Evolutionary conservation across 1,284 basidiomycete species (phyloP).

Genomic region (Cryptococcus deneoformans): DNA sequence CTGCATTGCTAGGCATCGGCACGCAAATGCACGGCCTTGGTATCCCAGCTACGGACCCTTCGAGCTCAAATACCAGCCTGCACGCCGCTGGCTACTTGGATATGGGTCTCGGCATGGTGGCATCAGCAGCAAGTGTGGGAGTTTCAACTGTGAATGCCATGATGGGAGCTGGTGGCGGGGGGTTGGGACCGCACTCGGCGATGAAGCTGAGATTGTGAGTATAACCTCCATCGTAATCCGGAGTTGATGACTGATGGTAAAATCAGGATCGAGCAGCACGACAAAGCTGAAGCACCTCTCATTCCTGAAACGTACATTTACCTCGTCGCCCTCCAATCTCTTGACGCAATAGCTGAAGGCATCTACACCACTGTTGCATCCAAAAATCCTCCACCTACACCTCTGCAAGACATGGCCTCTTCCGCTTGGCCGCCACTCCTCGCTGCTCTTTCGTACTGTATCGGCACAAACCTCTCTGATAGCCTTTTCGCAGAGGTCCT

Average conservation of each 20-base stretch:
- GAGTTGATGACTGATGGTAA: neutral
- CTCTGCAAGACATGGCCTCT: constrained; percentile 73
- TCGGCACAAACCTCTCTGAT: constrained; percentile 78
- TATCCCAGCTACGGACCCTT: constrained; percentile 46
- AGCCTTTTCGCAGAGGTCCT: constrained; percentile 67
- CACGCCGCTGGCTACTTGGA: constrained; percentile 52
- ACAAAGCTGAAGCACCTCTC: constrained; percentile 89
- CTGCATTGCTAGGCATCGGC: constrained; percentile 72
- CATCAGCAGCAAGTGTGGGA: constrained; percentile 74
- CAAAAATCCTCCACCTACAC: constrained; percentile 59
- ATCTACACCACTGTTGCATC: constrained; percentile 63
- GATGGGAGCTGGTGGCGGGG: constrained; percentile 60
- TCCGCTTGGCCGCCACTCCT: constrained; percentile 86
- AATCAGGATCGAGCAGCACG: constrained; percentile 85
- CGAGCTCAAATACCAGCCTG: constrained; percentile 8
- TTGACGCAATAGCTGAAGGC: constrained; percentile 83
- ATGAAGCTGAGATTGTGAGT: constrained; percentile 83
- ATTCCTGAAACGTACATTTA: constrained; percentile 93
- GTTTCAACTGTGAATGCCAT: constrained; percentile 70
- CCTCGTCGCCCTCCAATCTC: constrained; percentile 82
- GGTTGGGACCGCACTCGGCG: constrained; percentile 67
- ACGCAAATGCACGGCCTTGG: constrained; percentile 77
- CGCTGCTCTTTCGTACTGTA: constrained; percentile 81
- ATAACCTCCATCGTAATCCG: constrained; percentile 4
- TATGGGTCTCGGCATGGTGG: constrained; percentile 76